Percentiles rank a stretch among this genome's conserved stretches.
These are phyloP conservation scores for Monosporascus cannonballus DNA, from an alignment of 2,329 filamentous ascomycete species.

Conservation along the genomic window DNA sequence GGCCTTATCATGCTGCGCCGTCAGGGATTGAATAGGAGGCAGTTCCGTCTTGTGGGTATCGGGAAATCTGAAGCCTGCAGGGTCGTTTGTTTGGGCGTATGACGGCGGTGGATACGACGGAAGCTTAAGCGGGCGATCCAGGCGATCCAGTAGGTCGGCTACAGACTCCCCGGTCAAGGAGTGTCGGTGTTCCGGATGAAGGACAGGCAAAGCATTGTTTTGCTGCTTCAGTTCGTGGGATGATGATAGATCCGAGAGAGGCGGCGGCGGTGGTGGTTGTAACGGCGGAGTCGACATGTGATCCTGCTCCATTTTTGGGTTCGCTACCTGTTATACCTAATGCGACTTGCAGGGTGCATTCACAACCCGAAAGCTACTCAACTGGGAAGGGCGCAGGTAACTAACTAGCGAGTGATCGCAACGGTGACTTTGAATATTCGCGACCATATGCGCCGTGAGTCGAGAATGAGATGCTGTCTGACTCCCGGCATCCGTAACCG, in stretches of 20 bases:
- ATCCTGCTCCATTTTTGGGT: neutral
- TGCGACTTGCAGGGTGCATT: no score
- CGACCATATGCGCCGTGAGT: no score
- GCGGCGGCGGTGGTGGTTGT: conserved; percentile 4
- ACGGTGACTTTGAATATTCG: no score
- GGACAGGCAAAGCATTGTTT: conserved; percentile 6
- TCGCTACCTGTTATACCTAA: neutral
- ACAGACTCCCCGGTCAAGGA: conserved; percentile 13
- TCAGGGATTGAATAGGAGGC: conserved; percentile 33
- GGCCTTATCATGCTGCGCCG: conserved; percentile 17
- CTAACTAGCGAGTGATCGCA: no score
- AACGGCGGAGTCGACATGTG: neutral
- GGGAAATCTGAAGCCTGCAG: conserved; percentile 25
- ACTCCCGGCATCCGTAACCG: no score
- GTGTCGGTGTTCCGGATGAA: conserved; percentile 14
- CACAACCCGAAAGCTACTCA: no score
- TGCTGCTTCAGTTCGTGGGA: conserved; percentile 1
- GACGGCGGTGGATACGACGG: conserved; percentile 31
- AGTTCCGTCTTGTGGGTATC: conserved; percentile 32
- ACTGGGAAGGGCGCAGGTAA: no score
- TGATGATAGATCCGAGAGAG: neutral
- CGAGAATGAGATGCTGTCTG: no score
- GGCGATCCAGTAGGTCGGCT: conserved; percentile 15
- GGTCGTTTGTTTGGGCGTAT: conserved; percentile 30
- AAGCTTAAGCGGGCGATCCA: conserved; percentile 26